A percentile compares a stretch with the other conserved stretches of the same genome.
Evolutionary conservation across 768 basidiomycete species (phyloP).

Genomic region (Boletus subparvulus): DNA sequence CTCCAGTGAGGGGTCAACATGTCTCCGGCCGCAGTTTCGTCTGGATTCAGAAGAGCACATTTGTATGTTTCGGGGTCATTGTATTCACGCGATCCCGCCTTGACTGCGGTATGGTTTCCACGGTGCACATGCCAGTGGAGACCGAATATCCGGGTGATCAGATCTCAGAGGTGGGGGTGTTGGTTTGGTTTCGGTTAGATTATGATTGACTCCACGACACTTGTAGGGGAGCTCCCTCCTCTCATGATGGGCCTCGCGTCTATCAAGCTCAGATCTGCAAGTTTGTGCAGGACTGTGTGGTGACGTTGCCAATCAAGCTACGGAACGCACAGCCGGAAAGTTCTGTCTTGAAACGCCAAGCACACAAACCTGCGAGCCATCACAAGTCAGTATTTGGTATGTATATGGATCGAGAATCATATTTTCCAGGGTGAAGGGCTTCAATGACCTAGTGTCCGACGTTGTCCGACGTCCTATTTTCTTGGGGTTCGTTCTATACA

Average conservation of each 20-base stretch:
- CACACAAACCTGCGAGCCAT: neutral
- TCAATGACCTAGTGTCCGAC: neutral
- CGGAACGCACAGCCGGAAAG: neutral
- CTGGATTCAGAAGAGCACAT: neutral
- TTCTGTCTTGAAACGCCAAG: constrained; percentile 18
- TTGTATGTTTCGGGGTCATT: neutral
- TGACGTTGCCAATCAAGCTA: neutral
- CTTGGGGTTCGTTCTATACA: neutral
- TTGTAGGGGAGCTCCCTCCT: neutral
- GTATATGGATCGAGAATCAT: neutral
- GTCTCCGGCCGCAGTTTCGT: neutral
- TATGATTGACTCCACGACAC: neutral
- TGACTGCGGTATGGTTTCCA: constrained; percentile 12
- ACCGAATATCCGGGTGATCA: neutral
- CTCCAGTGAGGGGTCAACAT: neutral
- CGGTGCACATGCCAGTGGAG: neutral
- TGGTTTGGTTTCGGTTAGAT: neutral
- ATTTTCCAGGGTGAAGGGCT: neutral
- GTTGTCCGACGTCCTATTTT: neutral
- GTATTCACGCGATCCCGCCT: constrained; percentile 12
- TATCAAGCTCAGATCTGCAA: neutral
- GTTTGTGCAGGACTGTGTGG: neutral
- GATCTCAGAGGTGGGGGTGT: neutral
- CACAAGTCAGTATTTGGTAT: neutral
- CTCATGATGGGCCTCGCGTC: neutral